phyloP scores from a whole-genome alignment of 2,329 filamentous ascomycete genomes.

The Diaporthe eres region DNA sequence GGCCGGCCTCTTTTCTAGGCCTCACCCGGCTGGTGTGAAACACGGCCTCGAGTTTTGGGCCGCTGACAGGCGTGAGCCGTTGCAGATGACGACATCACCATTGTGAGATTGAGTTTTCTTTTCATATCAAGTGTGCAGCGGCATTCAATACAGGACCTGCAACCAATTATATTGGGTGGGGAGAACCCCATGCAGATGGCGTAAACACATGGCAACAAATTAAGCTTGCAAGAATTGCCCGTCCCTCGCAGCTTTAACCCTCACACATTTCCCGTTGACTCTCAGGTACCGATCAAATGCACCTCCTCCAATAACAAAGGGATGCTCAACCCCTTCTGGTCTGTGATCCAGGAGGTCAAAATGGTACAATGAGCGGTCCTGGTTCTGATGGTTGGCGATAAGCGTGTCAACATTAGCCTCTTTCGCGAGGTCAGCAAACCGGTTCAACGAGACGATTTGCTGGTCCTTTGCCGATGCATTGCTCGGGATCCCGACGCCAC shows the following conservation, averaged over 20 bases:
- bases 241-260: conserved; percentile 7
- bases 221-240: conserved; percentile 19
- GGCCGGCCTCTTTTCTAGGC: not conserved
- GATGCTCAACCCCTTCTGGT: not conserved
- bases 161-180: too few species aligned
- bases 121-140: not conserved
- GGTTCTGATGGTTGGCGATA: conserved; percentile 45
- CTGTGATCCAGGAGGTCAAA: conserved; percentile 14
- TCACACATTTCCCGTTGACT: conserved; percentile 6
- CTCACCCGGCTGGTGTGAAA: conserved; percentile 29
- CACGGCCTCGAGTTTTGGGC: not conserved
- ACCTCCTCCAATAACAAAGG: not conserved
- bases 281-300: conserved; percentile 13
- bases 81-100: conserved; percentile 10
- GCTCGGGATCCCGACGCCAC: conserved; percentile 5
- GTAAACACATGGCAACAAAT: too few species aligned
- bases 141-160: accelerated
- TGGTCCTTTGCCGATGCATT: not conserved
- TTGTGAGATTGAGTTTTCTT: not conserved
- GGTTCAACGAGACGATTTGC: conserved; percentile 11
- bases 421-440: conserved; percentile 31
- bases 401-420: conserved; percentile 43
- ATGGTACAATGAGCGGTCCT: conserved; percentile 39
- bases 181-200: accelerated
- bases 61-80: not conserved